Base-by-base conservation (phyloP, 768 basidiomycete genomes). In the Xerocomellus amylosporus region DNA sequence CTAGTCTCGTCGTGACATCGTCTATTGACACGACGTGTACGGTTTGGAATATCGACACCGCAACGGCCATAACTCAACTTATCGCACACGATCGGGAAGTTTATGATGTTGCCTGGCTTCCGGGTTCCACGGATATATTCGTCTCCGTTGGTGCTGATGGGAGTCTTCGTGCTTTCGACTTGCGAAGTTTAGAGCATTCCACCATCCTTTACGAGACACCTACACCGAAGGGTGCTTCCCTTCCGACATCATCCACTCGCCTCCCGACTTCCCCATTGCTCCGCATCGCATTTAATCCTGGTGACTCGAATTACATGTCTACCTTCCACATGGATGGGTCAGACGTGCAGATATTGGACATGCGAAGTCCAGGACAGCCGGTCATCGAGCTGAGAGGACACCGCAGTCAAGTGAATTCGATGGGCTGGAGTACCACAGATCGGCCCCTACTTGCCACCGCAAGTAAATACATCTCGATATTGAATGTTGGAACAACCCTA, bases 21-120 rank as follows among this genome's bases (percentile, higher is more conserved):
- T 97, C 94, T 8, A 96, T 98, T 63, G 97, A 99, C 68, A 99
- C 97, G 47, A 97, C 95, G 14, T 98, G 96, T 70, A 98, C 97
- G 2, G 90, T 98, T 22, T 99, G 97, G 97, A 97, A 99, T 71
- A 91, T 99, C 67, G 90, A 96, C 64, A 92, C 92, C 4, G 83
- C 86, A 24, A 87, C 89, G 8, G 96, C 97, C 24, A 84, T 98
- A 67, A 99, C 97, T 3, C 97, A 98, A 71, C 84, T 99, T 56
- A 96, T 97, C 65, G 94, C 96, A 0, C 96, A 97, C 72, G 94
- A 98, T 77, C 85, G 91, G 44, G 89, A 95, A 74, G 94, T 93
- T 14, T 96, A 95, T 74, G 94, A 98, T 68, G 94, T 97, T 39
- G 94, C 93, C n/a, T 99, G 97, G 96, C 81, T 98, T 13, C 97